Evolutionary conservation across 305 asterid species (phyloP).

Genomic region (Rubia occidens): DNA sequence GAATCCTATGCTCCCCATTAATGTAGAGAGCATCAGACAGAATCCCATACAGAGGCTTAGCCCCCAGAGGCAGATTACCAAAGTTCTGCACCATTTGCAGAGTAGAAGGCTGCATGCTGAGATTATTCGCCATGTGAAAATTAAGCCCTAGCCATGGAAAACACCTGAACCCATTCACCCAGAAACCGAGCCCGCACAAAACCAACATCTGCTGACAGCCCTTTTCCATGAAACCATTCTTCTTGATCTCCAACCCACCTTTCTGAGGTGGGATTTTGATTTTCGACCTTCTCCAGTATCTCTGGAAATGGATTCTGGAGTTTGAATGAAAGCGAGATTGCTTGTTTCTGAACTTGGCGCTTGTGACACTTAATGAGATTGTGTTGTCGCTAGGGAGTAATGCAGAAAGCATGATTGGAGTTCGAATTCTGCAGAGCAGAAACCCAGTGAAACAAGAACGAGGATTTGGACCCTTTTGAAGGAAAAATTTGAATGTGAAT

Average conservation of each 20-base stretch:
- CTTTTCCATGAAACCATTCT: conserved; percentile 27
- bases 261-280: conserved; percentile 18
- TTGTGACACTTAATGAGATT: conserved; percentile 23
- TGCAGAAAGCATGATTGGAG: conserved; percentile 31
- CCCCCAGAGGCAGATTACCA: conserved; percentile 71
- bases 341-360: conserved; percentile 11
- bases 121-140: conserved; percentile 59
- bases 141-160: conserved; percentile 85
- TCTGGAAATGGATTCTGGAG: conserved; percentile 25
- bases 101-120: conserved; percentile 57
- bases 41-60: conserved; percentile 76
- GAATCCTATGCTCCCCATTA: conserved; percentile 72
- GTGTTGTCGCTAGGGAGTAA: conserved; percentile 22
- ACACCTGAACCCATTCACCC: conserved; percentile 79
- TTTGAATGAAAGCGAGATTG: conserved; percentile 19
- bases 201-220: conserved; percentile 45
- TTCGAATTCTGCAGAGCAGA: too few relatives aligned
- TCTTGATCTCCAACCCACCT: conserved; percentile 16
- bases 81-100: conserved; percentile 69
- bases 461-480: conserved; percentile 10
- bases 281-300: conserved; percentile 20
- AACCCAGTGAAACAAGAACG: not conserved
- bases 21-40: conserved; percentile 75
- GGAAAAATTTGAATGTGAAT: too few relatives aligned
- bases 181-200: conserved; percentile 73